A percentile compares a stretch with the other conserved stretches of the same genome.
Conservation (phyloP, 305 asterid genomes). For the Fraxinus dipetala region DNA sequence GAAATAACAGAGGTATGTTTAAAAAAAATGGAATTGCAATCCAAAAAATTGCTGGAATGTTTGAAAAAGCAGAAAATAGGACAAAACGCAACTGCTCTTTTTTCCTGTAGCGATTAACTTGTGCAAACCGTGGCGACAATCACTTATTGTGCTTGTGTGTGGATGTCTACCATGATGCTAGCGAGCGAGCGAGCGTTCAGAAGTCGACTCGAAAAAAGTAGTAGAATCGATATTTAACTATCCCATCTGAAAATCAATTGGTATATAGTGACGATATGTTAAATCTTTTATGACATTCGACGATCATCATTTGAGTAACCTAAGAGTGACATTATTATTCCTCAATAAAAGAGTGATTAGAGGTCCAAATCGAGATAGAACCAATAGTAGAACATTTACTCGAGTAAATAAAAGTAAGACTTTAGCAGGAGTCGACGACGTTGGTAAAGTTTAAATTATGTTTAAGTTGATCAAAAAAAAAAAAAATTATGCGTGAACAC, state of each 20-base stretch:
- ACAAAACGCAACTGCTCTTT: constrained; percentile 32
- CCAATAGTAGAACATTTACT: background rate
- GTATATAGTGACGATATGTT: too few relatives aligned
- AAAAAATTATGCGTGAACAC: too few relatives aligned
- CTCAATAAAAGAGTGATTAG: too few relatives aligned
- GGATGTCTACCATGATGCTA: constrained; percentile 28
- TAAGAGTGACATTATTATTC: background rate
- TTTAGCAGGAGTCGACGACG: background rate
- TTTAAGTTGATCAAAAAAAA: too few relatives aligned
- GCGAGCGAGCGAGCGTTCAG: background rate
- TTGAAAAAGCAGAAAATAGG: constrained; percentile 32
- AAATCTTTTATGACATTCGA: background rate
- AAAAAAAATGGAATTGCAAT: constrained; percentile 28
- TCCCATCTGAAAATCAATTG: too few relatives aligned
- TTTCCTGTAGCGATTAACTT: background rate
- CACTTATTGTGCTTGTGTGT: constrained; percentile 41
- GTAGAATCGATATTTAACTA: too few relatives aligned
- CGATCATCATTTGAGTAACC: background rate
- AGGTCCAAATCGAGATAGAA: too few relatives aligned
- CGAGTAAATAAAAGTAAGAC: background rate
- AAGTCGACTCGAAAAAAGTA: too few relatives aligned
- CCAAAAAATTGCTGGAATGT: constrained; percentile 34
- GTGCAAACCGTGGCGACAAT: constrained; percentile 48
- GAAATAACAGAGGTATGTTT: constrained; percentile 24
- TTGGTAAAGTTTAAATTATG: too few relatives aligned